These are phyloP conservation scores for Mycogone perniciosa DNA, from an alignment of 2,329 filamentous ascomycete species.

Conservation along the genomic window DNA sequence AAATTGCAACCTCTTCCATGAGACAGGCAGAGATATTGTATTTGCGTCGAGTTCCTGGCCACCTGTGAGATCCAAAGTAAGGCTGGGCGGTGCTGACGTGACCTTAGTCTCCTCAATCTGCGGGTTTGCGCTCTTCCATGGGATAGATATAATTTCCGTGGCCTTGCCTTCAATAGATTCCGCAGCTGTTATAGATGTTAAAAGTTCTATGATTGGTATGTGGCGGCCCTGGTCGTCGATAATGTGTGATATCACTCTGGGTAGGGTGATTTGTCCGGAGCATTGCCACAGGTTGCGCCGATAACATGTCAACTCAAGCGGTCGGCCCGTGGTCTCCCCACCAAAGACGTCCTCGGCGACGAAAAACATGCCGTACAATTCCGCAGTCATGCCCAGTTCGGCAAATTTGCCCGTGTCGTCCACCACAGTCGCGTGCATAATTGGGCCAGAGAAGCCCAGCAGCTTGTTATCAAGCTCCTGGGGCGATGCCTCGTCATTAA, in stretches of 20 bases:
- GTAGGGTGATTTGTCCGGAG: slow-evolving; percentile 76
- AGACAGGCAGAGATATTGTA: slow-evolving; percentile 72
- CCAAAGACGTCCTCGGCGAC: slow-evolving; percentile 75
- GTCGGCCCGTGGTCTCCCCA: slow-evolving; percentile 48
- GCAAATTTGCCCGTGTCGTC: slow-evolving; percentile 59
- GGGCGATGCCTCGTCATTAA: slow-evolving; percentile 43
- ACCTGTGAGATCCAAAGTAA: slow-evolving; percentile 48
- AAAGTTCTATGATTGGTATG: slow-evolving; percentile 69
- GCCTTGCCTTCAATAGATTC: slow-evolving; percentile 89
- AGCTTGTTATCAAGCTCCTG: slow-evolving; percentile 62
- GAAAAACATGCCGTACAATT: slow-evolving; percentile 85
- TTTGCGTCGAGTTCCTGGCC: slow-evolving; percentile 70
- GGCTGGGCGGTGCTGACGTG: slow-evolving; percentile 45
- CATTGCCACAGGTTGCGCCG: slow-evolving; percentile 93
- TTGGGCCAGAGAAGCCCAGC: slow-evolving; percentile 63
- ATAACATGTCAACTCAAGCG: slow-evolving; percentile 87
- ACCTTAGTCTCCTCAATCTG: slow-evolving; percentile 46
- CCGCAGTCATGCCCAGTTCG: slow-evolving; percentile 62
- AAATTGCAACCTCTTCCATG: slow-evolving; percentile 93
- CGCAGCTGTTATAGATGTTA: slow-evolving; percentile 74
- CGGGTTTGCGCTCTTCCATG: slow-evolving; percentile 77
- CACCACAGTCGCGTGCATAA: slow-evolving; percentile 54
- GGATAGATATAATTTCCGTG: slow-evolving; percentile 93
- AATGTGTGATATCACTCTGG: slow-evolving; percentile 63
- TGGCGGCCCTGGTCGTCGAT: slow-evolving; percentile 69